Conservation (phyloP, 1,139 yeast genomes). For the Arxiozyma bovina region DNA sequence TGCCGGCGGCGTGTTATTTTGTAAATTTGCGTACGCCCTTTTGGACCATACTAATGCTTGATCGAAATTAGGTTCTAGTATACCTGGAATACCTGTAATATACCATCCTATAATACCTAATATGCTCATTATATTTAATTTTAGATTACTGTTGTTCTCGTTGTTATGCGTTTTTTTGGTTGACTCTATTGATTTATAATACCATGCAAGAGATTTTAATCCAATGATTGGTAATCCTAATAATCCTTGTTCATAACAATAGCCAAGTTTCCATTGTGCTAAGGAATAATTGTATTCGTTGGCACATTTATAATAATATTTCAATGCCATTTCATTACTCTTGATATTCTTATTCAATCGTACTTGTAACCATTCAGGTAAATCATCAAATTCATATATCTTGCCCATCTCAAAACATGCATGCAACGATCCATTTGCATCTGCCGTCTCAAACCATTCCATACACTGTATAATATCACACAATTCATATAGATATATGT, state of each 20-base stretch:
- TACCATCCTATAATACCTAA: constrained; percentile 90
- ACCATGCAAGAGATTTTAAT: constrained; percentile 81
- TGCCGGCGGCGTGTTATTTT: neutral
- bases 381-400: constrained; percentile 53
- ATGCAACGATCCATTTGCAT: constrained; percentile 38
- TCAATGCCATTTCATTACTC: constrained; percentile 53
- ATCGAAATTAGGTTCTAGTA: constrained; percentile 53
- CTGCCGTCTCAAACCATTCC: constrained; percentile 50
- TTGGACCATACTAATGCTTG: constrained; percentile 20
- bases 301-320: constrained; percentile 70
- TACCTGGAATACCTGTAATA: constrained; percentile 67
- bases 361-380: constrained; percentile 14
- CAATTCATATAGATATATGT: constrained; percentile 22
- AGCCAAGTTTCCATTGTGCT: constrained; percentile 80
- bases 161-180: neutral
- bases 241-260: constrained; percentile 80
- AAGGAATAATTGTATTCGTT: constrained; percentile 57
- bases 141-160: constrained; percentile 11
- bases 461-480: constrained; percentile 43
- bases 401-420: constrained; percentile 61
- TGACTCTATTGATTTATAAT: constrained; percentile 57
- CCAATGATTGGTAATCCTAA: constrained; percentile 60
- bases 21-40: neutral
- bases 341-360: constrained; percentile 18
- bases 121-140: constrained; percentile 80